These are phyloP conservation scores for Lepidium aucheri DNA, from an alignment of 345 rosid genomes.

Conservation along the genomic window DNA sequence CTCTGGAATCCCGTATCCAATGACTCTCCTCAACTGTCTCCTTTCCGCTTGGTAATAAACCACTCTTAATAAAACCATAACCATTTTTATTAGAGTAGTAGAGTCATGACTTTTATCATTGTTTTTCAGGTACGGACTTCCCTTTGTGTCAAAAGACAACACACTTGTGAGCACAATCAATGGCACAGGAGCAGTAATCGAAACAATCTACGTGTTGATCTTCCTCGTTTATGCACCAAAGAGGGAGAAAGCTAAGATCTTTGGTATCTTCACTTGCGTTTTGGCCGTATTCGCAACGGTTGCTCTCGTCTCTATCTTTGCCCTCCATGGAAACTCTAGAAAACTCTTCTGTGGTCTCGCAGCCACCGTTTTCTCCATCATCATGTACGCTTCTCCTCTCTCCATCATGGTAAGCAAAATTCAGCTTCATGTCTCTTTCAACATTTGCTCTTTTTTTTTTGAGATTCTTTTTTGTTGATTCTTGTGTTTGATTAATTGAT, in stretches of 20 bases:
- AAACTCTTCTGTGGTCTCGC: constrained; percentile 81
- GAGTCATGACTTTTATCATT: neutral
- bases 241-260: constrained; percentile 69
- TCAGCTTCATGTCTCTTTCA: neutral
- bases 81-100: neutral
- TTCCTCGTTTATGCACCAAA: constrained; percentile 60
- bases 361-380: constrained; percentile 76
- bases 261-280: constrained; percentile 46
- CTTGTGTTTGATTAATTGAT: neutral
- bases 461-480: neutral
- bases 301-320: constrained; percentile 59
- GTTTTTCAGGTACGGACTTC: constrained; percentile 77
- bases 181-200: constrained; percentile 71
- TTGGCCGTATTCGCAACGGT: constrained; percentile 48
- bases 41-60: constrained; percentile 76
- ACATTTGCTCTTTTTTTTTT: neutral
- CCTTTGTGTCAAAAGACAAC: constrained; percentile 80
- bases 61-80: neutral
- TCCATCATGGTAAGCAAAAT: constrained; percentile 69
- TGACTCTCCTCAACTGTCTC: constrained; percentile 96
- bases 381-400: constrained; percentile 97
- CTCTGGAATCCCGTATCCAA: constrained; percentile 93
- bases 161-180: constrained; percentile 70
- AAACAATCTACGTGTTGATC: constrained; percentile 51
- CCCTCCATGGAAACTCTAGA: constrained; percentile 55